Evolutionary conservation across 805 yeast genomes (phyloP), one percentile per base, ranked within the genome.

Genomic region (Wickerhamomyces strasburgensis): DNA sequence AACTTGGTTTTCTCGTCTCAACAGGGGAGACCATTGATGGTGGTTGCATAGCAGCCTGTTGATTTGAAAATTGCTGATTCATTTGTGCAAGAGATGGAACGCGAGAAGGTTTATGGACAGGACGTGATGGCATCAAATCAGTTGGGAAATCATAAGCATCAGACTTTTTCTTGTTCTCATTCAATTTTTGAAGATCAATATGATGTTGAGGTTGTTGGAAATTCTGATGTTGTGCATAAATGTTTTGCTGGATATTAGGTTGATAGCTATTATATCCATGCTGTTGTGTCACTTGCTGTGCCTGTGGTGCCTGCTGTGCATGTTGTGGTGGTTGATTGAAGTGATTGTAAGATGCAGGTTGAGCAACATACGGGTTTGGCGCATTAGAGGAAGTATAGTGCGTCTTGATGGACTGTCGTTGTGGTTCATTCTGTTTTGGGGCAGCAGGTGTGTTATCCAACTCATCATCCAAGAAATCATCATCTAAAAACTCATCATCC

Each of bases 111-210:
- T 33, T 43, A 14, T 34, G 47, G 7, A 35, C 32, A 18, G 39
- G 44, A 49, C 51, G 65, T 16, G 62, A 65, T 2, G 70, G 60
- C 10, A 80, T 59, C 30, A 83, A 54, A 31, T 68, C 75, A 15
- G 65, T 61, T 1, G 90, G 90, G 50, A 83, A 80, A 51, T 83
- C 93, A 48, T 80, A 83, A 0, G 88, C 87, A 60, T 81, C 86
- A n/a, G 80, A 72, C 53, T 76, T 79, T 48, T 72, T 71, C 56
- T 79, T 78, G 27, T 64, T 64, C n/a, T 58, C 60, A 36, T 64
- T 65, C 14, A 75, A 52, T 32, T 65, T 63, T 38, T 49, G 35
- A 11, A 57, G 34, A 16, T 51, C 58, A 18, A 57, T 31, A 27
- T 53, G 51, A 13, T 33, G 15, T 14, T 40, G 36, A 5, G 31